Conservation (phyloP, 805 yeast genomes). For the Ogataea ramenticola region DNA sequence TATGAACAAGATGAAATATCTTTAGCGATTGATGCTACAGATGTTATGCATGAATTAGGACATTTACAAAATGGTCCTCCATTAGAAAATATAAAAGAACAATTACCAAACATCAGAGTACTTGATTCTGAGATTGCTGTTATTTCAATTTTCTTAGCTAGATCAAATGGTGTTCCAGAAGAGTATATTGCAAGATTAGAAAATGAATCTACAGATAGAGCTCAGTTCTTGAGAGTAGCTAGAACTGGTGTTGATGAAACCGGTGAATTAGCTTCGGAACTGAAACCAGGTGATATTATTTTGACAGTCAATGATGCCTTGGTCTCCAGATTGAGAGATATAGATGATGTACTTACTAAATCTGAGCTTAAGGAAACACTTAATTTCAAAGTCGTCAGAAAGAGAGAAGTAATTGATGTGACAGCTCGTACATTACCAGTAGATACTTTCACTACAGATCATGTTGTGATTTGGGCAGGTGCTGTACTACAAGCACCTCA, state of each 20-base stretch:
- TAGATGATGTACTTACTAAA: constrained; percentile 39
- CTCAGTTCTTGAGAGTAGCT: constrained; percentile 65
- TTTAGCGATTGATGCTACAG: constrained; percentile 67
- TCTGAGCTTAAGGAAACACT: constrained; percentile 28
- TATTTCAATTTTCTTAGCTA: constrained; percentile 62
- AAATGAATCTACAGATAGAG: constrained; percentile 44
- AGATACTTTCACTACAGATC: constrained; percentile 49
- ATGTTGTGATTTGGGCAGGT: constrained; percentile 77
- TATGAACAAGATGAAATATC: constrained; percentile 63
- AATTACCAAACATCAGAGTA: constrained; percentile 51
- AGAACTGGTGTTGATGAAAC: constrained; percentile 40
- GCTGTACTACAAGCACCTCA: constrained; percentile 83
- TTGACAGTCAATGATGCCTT: constrained; percentile 60
- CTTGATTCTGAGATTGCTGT: constrained; percentile 76
- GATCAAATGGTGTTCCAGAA: constrained; percentile 83
- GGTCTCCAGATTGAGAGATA: constrained; percentile 61
- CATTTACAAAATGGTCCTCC: constrained; percentile 44
- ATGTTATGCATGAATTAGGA: constrained; percentile 50
- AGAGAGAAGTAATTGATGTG: constrained; percentile 54
- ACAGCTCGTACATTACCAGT: constrained; percentile 60
- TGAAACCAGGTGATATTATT: constrained; percentile 68
- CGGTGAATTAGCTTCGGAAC: constrained; percentile 22
- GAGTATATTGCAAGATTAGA: constrained; percentile 72
- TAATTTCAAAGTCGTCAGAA: constrained; percentile 62
- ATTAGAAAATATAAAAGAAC: no score